Percentiles rank a stretch among this genome's conserved stretches.
These are phyloP conservation scores for Hymenoscyphus occultus DNA, from an alignment of 2,329 filamentous ascomycete species.

Conservation along the genomic window DNA sequence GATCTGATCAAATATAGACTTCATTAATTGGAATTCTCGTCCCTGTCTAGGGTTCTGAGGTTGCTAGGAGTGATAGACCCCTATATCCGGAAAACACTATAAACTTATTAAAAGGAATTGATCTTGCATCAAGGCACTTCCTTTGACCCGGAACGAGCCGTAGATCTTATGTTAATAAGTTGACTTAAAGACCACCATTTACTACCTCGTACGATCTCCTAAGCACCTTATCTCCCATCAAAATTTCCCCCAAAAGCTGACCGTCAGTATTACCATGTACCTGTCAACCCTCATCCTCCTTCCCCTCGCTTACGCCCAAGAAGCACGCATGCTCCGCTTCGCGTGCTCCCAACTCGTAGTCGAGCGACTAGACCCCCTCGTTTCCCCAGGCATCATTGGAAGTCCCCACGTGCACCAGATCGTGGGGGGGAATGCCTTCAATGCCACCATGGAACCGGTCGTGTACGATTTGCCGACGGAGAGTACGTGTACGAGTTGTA, in stretches of 20 bases:
- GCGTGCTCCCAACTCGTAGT: conserved; percentile 19
- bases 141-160: not conserved
- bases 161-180: not conserved
- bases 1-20: not conserved
- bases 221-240: not conserved
- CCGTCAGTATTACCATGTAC: not conserved
- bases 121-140: not conserved
- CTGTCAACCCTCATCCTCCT: not conserved
- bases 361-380: conserved; percentile 20
- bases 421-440: conserved; percentile 38
- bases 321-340: conserved; percentile 20
- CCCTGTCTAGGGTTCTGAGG: not conserved
- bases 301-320: conserved; percentile 12
- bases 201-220: not conserved
- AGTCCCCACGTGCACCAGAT: conserved; percentile 21
- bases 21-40: not conserved
- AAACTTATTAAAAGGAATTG: not conserved
- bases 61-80: not conserved
- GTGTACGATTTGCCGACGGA: conserved; percentile 29
- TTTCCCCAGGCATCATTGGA: conserved; percentile 16
- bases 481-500: conserved; percentile 35
- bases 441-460: conserved; percentile 37
- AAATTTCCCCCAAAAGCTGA: not conserved
- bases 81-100: not conserved
- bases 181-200: not conserved